phyloP scores from a whole-genome alignment of 2,329 filamentous ascomycete genomes.

The Botrytis tulipae region DNA sequence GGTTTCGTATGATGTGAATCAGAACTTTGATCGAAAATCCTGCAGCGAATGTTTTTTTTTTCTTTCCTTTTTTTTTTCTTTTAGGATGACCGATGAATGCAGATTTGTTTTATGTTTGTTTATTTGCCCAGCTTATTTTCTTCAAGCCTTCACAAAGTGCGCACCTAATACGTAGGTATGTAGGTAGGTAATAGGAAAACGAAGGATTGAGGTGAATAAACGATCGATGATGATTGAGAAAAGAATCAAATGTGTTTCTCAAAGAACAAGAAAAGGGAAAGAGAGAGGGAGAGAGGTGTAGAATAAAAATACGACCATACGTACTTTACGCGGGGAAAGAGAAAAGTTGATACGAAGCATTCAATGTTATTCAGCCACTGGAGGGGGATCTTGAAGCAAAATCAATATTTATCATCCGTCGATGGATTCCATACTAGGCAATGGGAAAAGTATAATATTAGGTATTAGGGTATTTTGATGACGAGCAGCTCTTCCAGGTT shows the following conservation, averaged over 20 bases:
- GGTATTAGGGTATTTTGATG: background rate
- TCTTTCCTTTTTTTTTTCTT: background rate
- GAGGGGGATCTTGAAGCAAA: background rate
- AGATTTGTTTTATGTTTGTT: background rate
- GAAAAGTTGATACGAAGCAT: slow-evolving; percentile 4
- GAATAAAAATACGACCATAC: background rate
- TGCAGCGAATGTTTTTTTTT: background rate
- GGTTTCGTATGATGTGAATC: slow-evolving; percentile 15
- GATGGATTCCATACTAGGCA: background rate
- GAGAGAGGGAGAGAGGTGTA: background rate
- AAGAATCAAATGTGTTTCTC: background rate
- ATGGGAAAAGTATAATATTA: background rate
- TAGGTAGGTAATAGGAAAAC: background rate
- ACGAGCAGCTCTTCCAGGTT: slow-evolving; percentile 3
- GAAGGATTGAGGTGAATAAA: background rate
- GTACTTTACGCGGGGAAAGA: background rate
- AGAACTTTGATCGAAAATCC: background rate
- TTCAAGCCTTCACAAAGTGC: background rate
- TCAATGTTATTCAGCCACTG: slow-evolving; percentile 5
- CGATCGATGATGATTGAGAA: background rate
- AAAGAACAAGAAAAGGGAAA: background rate
- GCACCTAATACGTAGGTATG: background rate
- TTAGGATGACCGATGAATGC: background rate
- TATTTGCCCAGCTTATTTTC: background rate
- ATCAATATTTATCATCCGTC: slow-evolving; percentile 7